These are phyloP conservation scores for Ophiocordyceps camponoti-floridani DNA, from an alignment of 2,329 filamentous ascomycete genomes.

Conservation along the genomic window DNA sequence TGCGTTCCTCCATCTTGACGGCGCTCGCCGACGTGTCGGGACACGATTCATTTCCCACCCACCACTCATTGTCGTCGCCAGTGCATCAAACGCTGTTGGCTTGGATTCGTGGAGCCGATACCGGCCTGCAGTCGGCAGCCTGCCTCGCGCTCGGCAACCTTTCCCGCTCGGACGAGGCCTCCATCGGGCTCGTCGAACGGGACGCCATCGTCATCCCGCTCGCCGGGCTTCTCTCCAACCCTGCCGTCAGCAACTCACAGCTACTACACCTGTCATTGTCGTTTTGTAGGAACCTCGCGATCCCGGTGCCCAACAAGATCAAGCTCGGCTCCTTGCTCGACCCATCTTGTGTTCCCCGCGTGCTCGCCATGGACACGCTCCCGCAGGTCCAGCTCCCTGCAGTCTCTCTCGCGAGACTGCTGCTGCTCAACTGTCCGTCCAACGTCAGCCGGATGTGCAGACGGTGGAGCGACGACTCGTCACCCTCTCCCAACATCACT, in stretches of 20 bases:
- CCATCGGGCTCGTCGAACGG: conserved; percentile 27
- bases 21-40: conserved; percentile 34
- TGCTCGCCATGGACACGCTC: conserved; percentile 32
- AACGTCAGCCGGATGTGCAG: conserved; percentile 34
- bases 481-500: conserved; percentile 6
- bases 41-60: conserved; percentile 24
- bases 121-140: conserved; percentile 33
- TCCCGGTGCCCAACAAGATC: conserved; percentile 35
- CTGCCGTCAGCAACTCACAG: conserved; percentile 24
- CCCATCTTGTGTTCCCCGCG: conserved; percentile 26
- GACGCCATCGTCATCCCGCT: conserved; percentile 25
- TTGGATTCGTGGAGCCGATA: conserved; percentile 26
- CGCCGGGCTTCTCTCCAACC: conserved; percentile 22
- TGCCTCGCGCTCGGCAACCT: conserved; percentile 45
- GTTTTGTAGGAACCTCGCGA: conserved; percentile 47
- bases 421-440: conserved; percentile 31
- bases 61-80: conserved; percentile 22
- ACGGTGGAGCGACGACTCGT: conserved; percentile 16
- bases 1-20: conserved; percentile 31
- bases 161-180: conserved; percentile 37
- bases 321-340: conserved; percentile 29
- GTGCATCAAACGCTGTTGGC: conserved; percentile 22
- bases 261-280: conserved; percentile 38
- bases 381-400: conserved; percentile 42
- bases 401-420: conserved; percentile 36